Base-by-base conservation (phyloP, 768 basidiomycete species). In the Boletellus sp. region DNA sequence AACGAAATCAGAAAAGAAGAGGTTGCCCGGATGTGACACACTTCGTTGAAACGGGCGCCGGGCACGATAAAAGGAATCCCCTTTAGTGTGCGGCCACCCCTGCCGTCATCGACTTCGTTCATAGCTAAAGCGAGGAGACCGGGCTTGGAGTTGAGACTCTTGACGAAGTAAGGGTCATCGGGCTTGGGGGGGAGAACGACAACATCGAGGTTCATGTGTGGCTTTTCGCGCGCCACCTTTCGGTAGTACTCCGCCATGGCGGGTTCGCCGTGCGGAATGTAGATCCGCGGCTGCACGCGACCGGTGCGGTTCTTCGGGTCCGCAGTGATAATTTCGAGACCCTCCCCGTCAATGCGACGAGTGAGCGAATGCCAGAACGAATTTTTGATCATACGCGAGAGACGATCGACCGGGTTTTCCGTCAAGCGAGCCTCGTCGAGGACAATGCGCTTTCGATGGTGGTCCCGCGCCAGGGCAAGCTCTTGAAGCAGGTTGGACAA, bases 281-380 rank as follows among this genome's bases (percentile, higher is more conserved):
- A 99, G 60, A 99, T 95, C 34, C 92, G 81, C 13, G 96, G 92
- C 49, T 90, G 88, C 42, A 90, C 77, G 54, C 89, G 87, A 26
- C 89, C 87, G 3, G 91, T 90, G 28, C 96, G 83, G 69, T 98
- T 98, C 74, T 99, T 99, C 5, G 95, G 95, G 69, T 98, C 96
- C 4, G 94, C 93, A 49, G 92, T 94, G 58, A 97, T 97, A 59
- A 94, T 91, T 69, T 98, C 95, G 23, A 99, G 78, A 3, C 95
- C 95, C 48, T 97, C 94, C 1, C 93, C 94, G 64, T 99, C 96
- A 59, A 98, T 98, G 36, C 94, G 84, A 45, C 95, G 83, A 2
- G 96, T 99, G 46, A 99, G 78, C 7, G 94, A 90, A 66, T 96
- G 90, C 95, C 95, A 99, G 75, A 99, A 99, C 3, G 93, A 94